phyloP scores from a whole-genome alignment of 805 yeast genomes.

The Tetrapisispora iriomotensis region DNA sequence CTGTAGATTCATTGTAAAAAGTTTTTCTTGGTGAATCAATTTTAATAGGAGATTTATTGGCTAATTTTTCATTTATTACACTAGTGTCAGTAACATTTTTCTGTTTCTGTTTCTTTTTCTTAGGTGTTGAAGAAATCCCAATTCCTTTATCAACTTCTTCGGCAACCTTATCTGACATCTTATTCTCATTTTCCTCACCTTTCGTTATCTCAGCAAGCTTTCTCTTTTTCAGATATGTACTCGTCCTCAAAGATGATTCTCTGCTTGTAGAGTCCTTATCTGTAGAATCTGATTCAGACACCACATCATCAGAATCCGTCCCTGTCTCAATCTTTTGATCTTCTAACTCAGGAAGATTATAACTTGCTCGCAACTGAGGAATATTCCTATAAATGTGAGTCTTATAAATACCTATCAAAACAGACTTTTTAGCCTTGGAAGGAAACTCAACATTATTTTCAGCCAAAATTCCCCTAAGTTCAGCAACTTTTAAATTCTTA shows the following conservation, averaged over 20 bases:
- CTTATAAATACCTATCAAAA: slow-evolving; percentile 52
- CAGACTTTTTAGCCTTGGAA: slow-evolving; percentile 57
- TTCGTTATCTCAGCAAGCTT: not conserved
- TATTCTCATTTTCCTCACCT: not conserved
- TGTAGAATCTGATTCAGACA: not conserved
- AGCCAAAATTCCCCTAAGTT: slow-evolving; percentile 55
- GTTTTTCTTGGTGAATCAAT: slow-evolving; percentile 14
- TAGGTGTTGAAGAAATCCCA: not conserved
- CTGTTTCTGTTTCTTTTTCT: slow-evolving; percentile 1
- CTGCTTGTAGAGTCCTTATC: not conserved
- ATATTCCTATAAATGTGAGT: slow-evolving; percentile 43
- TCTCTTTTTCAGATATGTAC: too few relatives aligned
- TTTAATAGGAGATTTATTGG: slow-evolving; percentile 17
- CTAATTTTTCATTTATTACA: slow-evolving; percentile 14
- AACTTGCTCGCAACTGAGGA: slow-evolving; percentile 30
- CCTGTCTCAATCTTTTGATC: not conserved
- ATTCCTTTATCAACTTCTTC: not conserved
- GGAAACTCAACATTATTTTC: slow-evolving; percentile 55
- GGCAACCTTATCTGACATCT: not conserved
- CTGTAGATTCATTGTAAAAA: slow-evolving; percentile 16
- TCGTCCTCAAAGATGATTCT: too few relatives aligned
- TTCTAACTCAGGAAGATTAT: not conserved
- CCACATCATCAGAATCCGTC: not conserved
- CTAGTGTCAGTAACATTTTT: slow-evolving; percentile 3
- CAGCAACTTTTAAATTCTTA: slow-evolving; percentile 50